Percentiles rank a stretch among this genome's conserved stretches.
phyloP scores from a whole-genome alignment of 2,329 filamentous ascomycete genomes.

The Ophiocordyceps camponoti-floridani region DNA sequence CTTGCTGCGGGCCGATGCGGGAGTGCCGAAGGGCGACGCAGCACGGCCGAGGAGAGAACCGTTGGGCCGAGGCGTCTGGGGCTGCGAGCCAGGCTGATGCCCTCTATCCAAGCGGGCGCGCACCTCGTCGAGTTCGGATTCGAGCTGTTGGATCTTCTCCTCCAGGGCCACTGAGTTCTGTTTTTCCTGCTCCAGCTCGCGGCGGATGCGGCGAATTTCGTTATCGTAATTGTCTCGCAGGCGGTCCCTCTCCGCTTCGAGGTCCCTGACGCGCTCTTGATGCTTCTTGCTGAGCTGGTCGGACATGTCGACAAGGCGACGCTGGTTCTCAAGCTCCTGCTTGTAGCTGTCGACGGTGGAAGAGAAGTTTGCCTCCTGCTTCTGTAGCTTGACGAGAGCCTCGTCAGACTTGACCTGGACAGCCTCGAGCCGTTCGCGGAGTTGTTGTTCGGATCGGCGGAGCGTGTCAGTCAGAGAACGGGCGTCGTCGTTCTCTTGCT shows the following conservation, averaged over 20 bases:
- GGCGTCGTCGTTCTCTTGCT: conserved; percentile 76
- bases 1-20: conserved; percentile 37
- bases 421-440: conserved; percentile 67
- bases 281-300: conserved; percentile 59
- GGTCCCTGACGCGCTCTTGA: conserved; percentile 49
- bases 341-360: conserved; percentile 74
- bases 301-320: conserved; percentile 66
- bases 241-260: conserved; percentile 43
- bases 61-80: conserved; percentile 43
- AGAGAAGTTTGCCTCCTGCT: conserved; percentile 67
- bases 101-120: conserved; percentile 28
- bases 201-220: conserved; percentile 33
- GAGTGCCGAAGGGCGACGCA: conserved; percentile 45
- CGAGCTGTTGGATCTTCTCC: conserved; percentile 29
- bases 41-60: conserved; percentile 32
- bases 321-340: conserved; percentile 67
- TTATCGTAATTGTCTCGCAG: conserved; percentile 49
- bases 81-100: conserved; percentile 26
- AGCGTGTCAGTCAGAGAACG: conserved; percentile 59
- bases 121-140: conserved; percentile 34
- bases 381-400: conserved; percentile 61
- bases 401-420: conserved; percentile 79
- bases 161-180: conserved; percentile 27
- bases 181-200: conserved; percentile 37
- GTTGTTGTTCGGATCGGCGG: conserved; percentile 60